Evolutionary conservation across 257 asterid genomes (phyloP).

Genomic region (Solanum chmielewskii): DNA sequence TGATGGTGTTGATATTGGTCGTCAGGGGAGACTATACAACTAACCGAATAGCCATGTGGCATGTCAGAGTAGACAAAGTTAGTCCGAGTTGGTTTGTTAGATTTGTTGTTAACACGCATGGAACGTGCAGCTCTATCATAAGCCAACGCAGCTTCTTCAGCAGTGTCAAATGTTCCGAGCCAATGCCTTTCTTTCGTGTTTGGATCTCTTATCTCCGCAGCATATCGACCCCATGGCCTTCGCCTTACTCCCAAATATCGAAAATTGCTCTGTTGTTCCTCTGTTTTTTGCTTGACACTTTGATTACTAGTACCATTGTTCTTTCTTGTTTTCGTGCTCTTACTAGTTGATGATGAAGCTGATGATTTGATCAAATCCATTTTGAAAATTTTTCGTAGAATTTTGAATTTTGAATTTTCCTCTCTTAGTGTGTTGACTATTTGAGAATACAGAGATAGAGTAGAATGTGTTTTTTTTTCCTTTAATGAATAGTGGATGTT

Average conservation of each 20-base stretch:
- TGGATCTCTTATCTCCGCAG: slow-evolving; percentile 85
- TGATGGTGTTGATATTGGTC: slow-evolving; percentile 18
- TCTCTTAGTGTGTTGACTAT: too few species aligned
- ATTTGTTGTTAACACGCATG: slow-evolving; percentile 39
- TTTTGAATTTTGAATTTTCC: neutral
- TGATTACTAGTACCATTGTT: neutral
- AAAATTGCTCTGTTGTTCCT: slow-evolving; percentile 4
- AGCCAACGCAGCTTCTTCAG: slow-evolving; percentile 85
- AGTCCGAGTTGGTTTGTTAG: slow-evolving; percentile 47
- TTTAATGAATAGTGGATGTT: neutral
- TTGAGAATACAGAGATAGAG: neutral
- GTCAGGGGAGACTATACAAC: slow-evolving; percentile 71
- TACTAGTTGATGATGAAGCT: neutral
- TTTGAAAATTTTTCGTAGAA: neutral
- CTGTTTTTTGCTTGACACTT: slow-evolving; percentile 7
- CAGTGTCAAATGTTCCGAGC: slow-evolving; percentile 87
- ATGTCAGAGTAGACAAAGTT: slow-evolving; percentile 83
- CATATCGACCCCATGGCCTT: slow-evolving; percentile 90
- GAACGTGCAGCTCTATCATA: slow-evolving; percentile 82
- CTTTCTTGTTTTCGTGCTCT: neutral
- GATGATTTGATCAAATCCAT: neutral
- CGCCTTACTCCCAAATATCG: slow-evolving; percentile 68
- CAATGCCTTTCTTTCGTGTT: slow-evolving; percentile 78
- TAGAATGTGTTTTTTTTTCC: neutral
- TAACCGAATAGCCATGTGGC: slow-evolving; percentile 83